Evolutionary conservation across 78 protist genomes (phyloP).

Genomic region (Dictyostelium intermedium): DNA sequence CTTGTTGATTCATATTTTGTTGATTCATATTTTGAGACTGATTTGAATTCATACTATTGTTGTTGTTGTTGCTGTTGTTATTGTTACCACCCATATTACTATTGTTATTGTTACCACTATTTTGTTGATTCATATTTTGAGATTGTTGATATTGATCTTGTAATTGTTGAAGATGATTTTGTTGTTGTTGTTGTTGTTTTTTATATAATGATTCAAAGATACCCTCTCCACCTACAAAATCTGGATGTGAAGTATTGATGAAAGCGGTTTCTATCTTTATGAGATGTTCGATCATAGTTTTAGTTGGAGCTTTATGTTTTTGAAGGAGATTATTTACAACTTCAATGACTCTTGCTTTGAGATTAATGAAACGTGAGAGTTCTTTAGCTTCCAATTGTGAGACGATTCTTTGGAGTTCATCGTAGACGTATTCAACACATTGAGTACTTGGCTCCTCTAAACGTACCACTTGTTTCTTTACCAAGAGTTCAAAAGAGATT

Average conservation of each 20-base stretch:
- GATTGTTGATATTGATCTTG: neutral
- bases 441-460: slow-evolving; percentile 85
- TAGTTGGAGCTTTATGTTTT: slow-evolving; percentile 76
- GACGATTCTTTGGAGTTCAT: slow-evolving; percentile 89
- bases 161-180: slow-evolving; percentile 16
- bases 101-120: neutral
- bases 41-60: neutral
- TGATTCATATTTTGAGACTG: slow-evolving; percentile 1
- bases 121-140: neutral
- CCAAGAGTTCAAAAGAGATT: slow-evolving; percentile 92
- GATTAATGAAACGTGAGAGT: slow-evolving; percentile 58
- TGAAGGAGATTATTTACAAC: slow-evolving; percentile 75
- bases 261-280: slow-evolving; percentile 89
- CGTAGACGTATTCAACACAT: slow-evolving; percentile 92
- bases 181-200: slow-evolving; percentile 63
- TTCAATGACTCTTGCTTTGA: slow-evolving; percentile 60
- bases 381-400: slow-evolving; percentile 79
- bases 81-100: neutral
- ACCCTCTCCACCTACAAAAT: slow-evolving; percentile 88
- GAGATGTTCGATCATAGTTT: slow-evolving; percentile 79
- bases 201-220: slow-evolving; percentile 28
- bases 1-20: neutral
- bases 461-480: slow-evolving; percentile 77
- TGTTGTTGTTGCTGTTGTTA: slow-evolving; percentile 1
- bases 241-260: slow-evolving; percentile 97